Conservation (phyloP, 1,139 yeast species). For the Hyphopichia pseudoburtonii region DNA sequence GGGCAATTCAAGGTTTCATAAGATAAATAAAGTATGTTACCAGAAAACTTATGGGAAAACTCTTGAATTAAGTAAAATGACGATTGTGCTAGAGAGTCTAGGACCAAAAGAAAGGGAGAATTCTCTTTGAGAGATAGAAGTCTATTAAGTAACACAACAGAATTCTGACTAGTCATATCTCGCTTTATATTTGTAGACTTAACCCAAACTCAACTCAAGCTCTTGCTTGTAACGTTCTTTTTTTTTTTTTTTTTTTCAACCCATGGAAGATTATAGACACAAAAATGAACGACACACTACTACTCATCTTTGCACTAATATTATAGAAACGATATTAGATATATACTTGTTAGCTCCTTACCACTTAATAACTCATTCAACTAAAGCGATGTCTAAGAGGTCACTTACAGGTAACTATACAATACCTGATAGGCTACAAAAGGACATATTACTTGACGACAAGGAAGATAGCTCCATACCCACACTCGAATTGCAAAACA, state of each 20-base stretch:
- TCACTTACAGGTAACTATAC: conserved; percentile 31
- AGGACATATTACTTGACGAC: conserved; percentile 26
- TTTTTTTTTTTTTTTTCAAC: background rate
- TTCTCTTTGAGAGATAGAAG: conserved; percentile 66
- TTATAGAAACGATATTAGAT: too few relatives aligned
- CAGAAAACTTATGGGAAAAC: conserved; percentile 41
- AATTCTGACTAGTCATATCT: conserved; percentile 48
- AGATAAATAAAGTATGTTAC: conserved; percentile 51
- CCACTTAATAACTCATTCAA: too few relatives aligned
- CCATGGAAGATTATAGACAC: too few relatives aligned
- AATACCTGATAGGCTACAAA: conserved; percentile 27
- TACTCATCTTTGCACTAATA: conserved; percentile 1
- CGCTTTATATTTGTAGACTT: background rate
- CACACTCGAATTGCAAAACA: conserved; percentile 18
- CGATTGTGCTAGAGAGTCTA: conserved; percentile 73
- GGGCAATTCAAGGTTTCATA: conserved; percentile 63
- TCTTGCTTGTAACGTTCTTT: background rate
- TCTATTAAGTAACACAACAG: conserved; percentile 60
- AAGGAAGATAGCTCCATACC: conserved; percentile 20
- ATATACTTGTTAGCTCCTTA: too few relatives aligned
- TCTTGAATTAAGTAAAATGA: conserved; percentile 57
- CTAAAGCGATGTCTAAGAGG: conserved; percentile 11
- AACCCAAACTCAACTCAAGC: too few relatives aligned
- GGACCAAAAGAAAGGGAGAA: conserved; percentile 67
- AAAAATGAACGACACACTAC: too few relatives aligned